Conservation (phyloP, 768 basidiomycete species). For the Lactifluus volemus region DNA sequence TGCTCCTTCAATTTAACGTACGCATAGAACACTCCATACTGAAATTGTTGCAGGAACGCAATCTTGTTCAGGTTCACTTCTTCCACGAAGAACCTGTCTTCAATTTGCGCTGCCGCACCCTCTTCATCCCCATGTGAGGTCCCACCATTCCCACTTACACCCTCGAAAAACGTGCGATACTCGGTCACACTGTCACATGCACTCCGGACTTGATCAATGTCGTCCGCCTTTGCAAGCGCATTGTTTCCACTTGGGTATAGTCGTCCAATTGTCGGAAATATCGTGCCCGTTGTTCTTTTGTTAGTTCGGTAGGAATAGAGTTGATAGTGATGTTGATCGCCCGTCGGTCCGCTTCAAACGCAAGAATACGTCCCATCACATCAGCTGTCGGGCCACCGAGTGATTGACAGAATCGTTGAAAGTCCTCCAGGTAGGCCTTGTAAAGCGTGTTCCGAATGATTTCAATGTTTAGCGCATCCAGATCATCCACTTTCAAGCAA, state of each 20-base stretch:
- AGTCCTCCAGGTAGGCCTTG: slow-evolving; percentile 98
- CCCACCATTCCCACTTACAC: slow-evolving; percentile 26
- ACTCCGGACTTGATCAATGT: slow-evolving; percentile 83
- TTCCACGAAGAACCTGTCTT: slow-evolving; percentile 89
- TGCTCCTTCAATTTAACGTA: slow-evolving; percentile 91
- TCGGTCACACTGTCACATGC: slow-evolving; percentile 85
- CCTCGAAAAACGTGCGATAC: slow-evolving; percentile 85
- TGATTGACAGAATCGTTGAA: slow-evolving; percentile 72
- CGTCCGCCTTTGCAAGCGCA: slow-evolving; percentile 86
- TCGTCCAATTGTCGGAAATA: slow-evolving; percentile 91
- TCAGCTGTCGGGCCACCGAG: slow-evolving; percentile 82
- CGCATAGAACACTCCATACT: slow-evolving; percentile 85
- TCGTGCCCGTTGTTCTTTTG: slow-evolving; percentile 90
- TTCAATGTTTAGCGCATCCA: slow-evolving; percentile 99
- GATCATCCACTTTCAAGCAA: slow-evolving; percentile 88
- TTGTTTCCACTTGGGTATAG: slow-evolving; percentile 96
- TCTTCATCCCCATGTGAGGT: slow-evolving; percentile 28
- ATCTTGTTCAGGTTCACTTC: slow-evolving; percentile 94
- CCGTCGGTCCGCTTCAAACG: slow-evolving; percentile 95
- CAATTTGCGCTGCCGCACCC: slow-evolving; percentile 56
- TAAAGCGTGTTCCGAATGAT: slow-evolving; percentile 99
- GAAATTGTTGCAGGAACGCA: slow-evolving; percentile 95
- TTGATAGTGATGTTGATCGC: slow-evolving; percentile 99
- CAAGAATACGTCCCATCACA: slow-evolving; percentile 85
- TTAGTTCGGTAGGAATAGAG: slow-evolving; percentile 91